A percentile compares a stretch with the other conserved stretches of the same genome.
Conservation (phyloP, 352 stramenopile genomes). For the Globisporangium echinulatum region DNA sequence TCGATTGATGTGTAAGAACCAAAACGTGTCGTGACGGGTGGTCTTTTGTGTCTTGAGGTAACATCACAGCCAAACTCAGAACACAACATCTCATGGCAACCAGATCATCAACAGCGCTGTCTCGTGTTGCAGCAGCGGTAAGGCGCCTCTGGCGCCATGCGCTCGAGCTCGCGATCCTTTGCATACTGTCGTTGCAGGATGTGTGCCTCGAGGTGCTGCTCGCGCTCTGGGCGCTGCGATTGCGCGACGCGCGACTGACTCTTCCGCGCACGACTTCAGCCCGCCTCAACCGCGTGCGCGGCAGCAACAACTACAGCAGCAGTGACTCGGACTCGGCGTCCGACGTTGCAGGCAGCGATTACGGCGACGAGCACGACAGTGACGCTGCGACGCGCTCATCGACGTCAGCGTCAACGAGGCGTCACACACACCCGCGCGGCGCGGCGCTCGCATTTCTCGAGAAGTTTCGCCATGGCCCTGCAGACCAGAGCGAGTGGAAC, state of each 20-base stretch:
- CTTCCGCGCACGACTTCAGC: background rate
- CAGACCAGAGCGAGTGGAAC: slow-evolving; percentile 80
- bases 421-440: background rate
- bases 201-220: slow-evolving; percentile 9
- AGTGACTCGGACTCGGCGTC: background rate
- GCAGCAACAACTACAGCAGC: background rate
- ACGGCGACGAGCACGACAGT: background rate
- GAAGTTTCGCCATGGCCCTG: slow-evolving; percentile 60
- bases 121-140: background rate
- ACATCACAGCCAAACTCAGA: background rate
- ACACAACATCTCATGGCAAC: background rate
- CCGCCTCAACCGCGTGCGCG: background rate
- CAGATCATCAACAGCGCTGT: background rate
- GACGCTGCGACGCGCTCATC: background rate
- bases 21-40: too few species aligned
- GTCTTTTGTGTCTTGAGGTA: too few species aligned
- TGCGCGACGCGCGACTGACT: slow-evolving; percentile 6
- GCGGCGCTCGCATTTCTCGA: slow-evolving; percentile 53
- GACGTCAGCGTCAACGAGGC: slow-evolving; percentile 1
- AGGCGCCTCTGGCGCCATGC: slow-evolving; percentile 21
- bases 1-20: too few species aligned
- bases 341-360: background rate
- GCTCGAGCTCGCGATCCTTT: slow-evolving; percentile 14
- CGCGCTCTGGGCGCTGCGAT: slow-evolving; percentile 9
- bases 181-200: slow-evolving; percentile 13